Conservation (phyloP, 257 asterid species). For the Nicotiana sylvestris region DNA sequence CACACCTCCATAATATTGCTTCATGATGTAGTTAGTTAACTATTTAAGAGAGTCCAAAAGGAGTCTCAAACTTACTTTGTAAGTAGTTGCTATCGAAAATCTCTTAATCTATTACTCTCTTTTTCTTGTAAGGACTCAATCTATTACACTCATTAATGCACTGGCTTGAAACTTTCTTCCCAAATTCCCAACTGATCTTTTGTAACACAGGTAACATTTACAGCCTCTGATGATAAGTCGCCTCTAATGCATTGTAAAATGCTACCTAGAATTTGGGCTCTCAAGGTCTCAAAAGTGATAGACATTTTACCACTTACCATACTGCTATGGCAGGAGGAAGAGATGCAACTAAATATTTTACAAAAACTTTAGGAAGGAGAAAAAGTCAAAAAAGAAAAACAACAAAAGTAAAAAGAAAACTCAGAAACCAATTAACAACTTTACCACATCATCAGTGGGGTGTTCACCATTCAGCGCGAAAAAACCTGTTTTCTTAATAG, state of each 20-base stretch:
- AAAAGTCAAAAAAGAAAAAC: background rate
- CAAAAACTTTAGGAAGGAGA: background rate
- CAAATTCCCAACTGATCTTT: background rate
- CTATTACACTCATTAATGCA: background rate
- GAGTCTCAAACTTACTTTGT: background rate
- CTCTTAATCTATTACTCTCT: background rate
- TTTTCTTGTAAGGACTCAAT: too few relatives aligned
- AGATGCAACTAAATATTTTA: background rate
- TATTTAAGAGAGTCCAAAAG: background rate
- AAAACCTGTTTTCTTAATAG: background rate
- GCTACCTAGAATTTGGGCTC: background rate
- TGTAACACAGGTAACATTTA: background rate
- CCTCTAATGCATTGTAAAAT: background rate
- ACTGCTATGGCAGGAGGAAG: background rate
- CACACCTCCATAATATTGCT: background rate
- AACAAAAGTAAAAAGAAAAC: background rate
- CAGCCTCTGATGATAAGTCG: background rate
- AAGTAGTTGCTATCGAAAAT: too few relatives aligned
- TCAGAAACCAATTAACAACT: background rate
- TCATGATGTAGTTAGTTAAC: background rate
- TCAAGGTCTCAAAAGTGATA: too few relatives aligned
- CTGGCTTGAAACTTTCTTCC: background rate
- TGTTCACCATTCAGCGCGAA: background rate
- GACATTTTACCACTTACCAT: too few relatives aligned
- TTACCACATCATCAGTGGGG: background rate